Percentiles rank a stretch among this genome's conserved stretches.
Conservation (phyloP, 768 basidiomycete genomes). For the Rossbeevera mucosa region DNA sequence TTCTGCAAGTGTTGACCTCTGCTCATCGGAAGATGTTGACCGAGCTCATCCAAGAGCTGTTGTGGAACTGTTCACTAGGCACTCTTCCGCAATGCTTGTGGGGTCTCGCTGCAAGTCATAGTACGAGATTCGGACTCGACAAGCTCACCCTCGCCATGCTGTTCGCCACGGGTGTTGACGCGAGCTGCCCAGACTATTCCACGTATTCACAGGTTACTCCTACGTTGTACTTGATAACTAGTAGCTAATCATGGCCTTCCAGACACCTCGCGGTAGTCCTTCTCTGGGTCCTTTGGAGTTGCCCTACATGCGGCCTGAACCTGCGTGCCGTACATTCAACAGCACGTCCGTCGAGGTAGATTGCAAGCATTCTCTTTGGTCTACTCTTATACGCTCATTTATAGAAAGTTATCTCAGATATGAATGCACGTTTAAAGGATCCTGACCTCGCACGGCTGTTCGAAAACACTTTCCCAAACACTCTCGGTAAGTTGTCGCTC, state of each 20-base stretch:
- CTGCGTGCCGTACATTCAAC: constrained; percentile 70
- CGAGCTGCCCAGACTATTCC: constrained; percentile 59
- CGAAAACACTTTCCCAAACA: constrained; percentile 81
- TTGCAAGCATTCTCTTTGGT: background rate
- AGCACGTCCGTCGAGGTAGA: constrained; percentile 69
- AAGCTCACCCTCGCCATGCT: constrained; percentile 16
- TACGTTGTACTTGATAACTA: background rate
- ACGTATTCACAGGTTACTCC: constrained; percentile 49
- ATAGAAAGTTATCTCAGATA: constrained; percentile 70
- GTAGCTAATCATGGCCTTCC: background rate
- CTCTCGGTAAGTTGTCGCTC: constrained; percentile 49
- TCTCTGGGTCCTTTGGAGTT: constrained; percentile 59
- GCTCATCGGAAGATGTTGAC: constrained; percentile 4
- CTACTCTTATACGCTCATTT: background rate
- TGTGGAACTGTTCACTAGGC: constrained; percentile 2
- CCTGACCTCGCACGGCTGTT: constrained; percentile 75
- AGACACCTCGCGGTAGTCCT: constrained; percentile 57
- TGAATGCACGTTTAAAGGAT: constrained; percentile 67
- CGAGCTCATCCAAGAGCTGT: constrained; percentile 8
- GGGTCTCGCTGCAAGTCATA: constrained; percentile 2
- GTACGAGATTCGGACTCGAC: constrained; percentile 23
- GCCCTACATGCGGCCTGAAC: constrained; percentile 70
- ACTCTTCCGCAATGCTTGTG: constrained; percentile 5
- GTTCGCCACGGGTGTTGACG: constrained; percentile 22
- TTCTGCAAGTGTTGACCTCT: background rate